Evolutionary conservation across 345 rosid genomes (phyloP), one percentile per base, ranked within the genome.

Genomic region (Gossypium longicalyx): DNA sequence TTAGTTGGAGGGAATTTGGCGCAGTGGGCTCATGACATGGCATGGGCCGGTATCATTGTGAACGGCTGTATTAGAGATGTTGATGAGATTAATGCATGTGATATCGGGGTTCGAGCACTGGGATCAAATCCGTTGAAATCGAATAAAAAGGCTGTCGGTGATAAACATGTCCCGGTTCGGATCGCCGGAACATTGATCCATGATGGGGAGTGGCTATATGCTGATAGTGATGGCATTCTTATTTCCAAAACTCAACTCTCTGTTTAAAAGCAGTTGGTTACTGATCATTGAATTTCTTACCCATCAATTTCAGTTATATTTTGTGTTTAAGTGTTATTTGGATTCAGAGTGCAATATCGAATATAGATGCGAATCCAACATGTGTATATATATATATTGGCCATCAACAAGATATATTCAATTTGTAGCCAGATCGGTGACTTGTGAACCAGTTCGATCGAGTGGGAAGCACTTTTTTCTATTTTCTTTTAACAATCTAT

Each of bases 161-260:
- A 92, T 74, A 92, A 83, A 84, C 86, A 87, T 74, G 88, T 85
- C 22, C 74, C 85, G 0, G 84, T 91, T 57, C 74, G 82, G 61
- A 77, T 94, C 34, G 97, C 79, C 12, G 97, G 97, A 43, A 83
- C 87, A n/a, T 72, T 86, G 72, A 82, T 91, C 54, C 86, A 71
- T 11, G 89, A 92, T 1, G 95, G 93, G 41, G 97, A 94, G 67
- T 92, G 97, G 97, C 60, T 94, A 71, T 92, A 88, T 77, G 97
- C 95, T 53, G 97, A 94, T 73, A 86, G 84, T 12, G 98, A 94
- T 78, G 97, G 97, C 61, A 47, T 88, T 77, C 84, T 94, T 17
- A 82, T 91, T 73, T 91, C 95, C 41, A 86, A 79, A 77, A 60
- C 76, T 0, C 93, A 92, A 78, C 83, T 91, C 17, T 83, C 90